Base-by-base conservation (phyloP, 2,329 filamentous ascomycete species). In the Dothiorella sarmentorum region DNA sequence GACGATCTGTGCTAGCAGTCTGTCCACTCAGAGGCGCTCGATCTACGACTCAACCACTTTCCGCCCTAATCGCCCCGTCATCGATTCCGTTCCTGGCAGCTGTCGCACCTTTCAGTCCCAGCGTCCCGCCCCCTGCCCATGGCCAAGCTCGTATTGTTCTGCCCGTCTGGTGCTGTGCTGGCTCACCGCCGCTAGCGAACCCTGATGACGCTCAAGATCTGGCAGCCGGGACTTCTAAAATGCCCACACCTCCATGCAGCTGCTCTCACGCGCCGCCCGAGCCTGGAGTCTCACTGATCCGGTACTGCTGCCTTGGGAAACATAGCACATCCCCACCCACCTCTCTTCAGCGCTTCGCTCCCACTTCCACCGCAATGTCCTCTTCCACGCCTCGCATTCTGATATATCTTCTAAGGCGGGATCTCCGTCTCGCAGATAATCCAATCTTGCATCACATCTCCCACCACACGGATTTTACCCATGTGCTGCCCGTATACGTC, bases 341-440 rank as follows among this genome's bases (percentile, higher is more conserved):
- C n/a, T n/a, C n/a, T n/a, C n/a, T n/a, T n/a, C 49, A 40, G 49
- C 27, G 17, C 7, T 27, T 29, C n/a, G 29, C 33, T 18, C 7
- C 27, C 27, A 29, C 27, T 15, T 11, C 33, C 7, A 13, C 22
- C n/a, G 31, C 10, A 2, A 59, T 59, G 57, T 18, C 47, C 17
- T 29, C 57, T 10, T 6, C 38, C 6, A 33, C 62, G 9, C 72
- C 64, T 4, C 75, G 73, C 42, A 78, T 89, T 22, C 75, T 91
- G 53, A 78, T 93, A 58, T 91, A 91, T 67, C 71, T 92, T 20
- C 72, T 92, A 33, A 84, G 89, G 43, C 84, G 86, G 64, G 90
- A 93, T 69, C 78, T 91, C 18, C 86, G 90, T 61, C 77, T 89
- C 24, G 78, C 82, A 26, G 89, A 93, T 72, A 92, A 92, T 66